These are phyloP conservation scores for Ophiostoma perfectum DNA, from an alignment of 2,329 filamentous ascomycete genomes.

Conservation along the genomic window DNA sequence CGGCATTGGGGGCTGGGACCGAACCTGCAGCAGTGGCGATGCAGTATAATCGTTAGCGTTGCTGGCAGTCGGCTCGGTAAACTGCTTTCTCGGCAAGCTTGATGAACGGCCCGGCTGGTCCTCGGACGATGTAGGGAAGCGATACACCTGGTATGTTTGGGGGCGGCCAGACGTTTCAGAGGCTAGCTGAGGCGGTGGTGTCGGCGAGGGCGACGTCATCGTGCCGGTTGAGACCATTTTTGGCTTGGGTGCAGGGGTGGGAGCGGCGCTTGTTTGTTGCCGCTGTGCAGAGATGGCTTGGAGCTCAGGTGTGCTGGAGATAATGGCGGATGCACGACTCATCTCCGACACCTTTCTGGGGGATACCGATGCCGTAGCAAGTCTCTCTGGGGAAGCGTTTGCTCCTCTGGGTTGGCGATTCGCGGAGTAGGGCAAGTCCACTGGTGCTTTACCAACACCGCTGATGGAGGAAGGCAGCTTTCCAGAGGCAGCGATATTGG, in stretches of 20 bases:
- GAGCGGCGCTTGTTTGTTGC: slow-evolving; percentile 11
- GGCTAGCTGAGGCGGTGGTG: slow-evolving; percentile 37
- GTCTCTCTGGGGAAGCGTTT: slow-evolving; percentile 25
- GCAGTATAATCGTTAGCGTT: slow-evolving; percentile 28
- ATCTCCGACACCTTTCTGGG: slow-evolving; percentile 43
- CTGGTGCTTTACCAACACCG: slow-evolving; percentile 6
- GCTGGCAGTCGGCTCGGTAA: slow-evolving; percentile 13
- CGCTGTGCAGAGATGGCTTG: slow-evolving; percentile 50
- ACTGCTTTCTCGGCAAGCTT: slow-evolving; percentile 34
- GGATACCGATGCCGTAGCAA: slow-evolving; percentile 34
- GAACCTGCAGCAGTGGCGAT: slow-evolving; percentile 6
- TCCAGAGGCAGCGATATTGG: slow-evolving; percentile 14
- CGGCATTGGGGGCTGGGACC: slow-evolving; percentile 30
- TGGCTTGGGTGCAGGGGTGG: slow-evolving; percentile 30
- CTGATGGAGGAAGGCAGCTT: neutral
- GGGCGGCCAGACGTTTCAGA: slow-evolving; percentile 35
- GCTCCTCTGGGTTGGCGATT: neutral
- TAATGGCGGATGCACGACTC: slow-evolving; percentile 59
- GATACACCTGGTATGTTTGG: slow-evolving; percentile 37
- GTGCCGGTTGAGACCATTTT: slow-evolving; percentile 61
- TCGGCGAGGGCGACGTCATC: slow-evolving; percentile 62
- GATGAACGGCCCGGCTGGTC: slow-evolving; percentile 33
- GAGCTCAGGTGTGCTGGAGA: slow-evolving; percentile 57
- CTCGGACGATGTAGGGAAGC: slow-evolving; percentile 40
- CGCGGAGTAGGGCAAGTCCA: neutral